Conservation (phyloP, 1,284 basidiomycete genomes). For the Pisolithus thermaeus region DNA sequence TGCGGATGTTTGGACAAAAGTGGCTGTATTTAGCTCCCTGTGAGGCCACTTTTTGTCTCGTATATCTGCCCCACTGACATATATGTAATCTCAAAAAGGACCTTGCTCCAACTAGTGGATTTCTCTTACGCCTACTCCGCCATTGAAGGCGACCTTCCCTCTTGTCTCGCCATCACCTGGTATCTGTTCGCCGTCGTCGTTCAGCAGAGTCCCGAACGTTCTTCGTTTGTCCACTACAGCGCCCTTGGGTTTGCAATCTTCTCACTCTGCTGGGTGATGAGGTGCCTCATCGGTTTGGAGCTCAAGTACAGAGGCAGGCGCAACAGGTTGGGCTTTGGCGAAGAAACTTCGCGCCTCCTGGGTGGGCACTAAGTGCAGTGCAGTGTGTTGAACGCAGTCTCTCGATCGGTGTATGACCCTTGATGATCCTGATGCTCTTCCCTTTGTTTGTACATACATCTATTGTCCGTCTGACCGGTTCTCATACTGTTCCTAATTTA, state of each 20-base stretch:
- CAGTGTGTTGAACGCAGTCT: not conserved
- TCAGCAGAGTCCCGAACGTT: conserved; percentile 45
- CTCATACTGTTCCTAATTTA: too few relatives aligned
- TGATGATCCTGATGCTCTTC: too few relatives aligned
- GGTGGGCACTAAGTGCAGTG: conserved; percentile 12
- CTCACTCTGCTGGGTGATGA: conserved; percentile 79
- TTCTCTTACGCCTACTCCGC: conserved; percentile 88
- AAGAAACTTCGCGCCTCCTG: conserved; percentile 29
- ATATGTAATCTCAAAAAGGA: conserved; percentile 31
- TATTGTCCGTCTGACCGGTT: too few relatives aligned
- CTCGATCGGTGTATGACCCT: too few relatives aligned
- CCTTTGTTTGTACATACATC: not conserved
- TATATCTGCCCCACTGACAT: not conserved
- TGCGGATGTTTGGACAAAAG: conserved; percentile 84
- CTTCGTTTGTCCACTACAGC: conserved; percentile 83
- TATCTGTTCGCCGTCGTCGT: conserved; percentile 83
- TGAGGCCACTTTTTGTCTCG: conserved; percentile 26
- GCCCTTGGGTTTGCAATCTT: conserved; percentile 84
- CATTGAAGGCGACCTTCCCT: conserved; percentile 87
- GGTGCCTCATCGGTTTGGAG: conserved; percentile 57
- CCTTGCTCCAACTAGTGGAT: conserved; percentile 88
- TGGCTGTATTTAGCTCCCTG: conserved; percentile 83
- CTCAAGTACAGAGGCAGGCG: conserved; percentile 29
- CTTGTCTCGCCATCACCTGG: conserved; percentile 81
- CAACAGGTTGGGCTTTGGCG: conserved; percentile 29